Evolutionary conservation across 371 early-diverging fungal genomes (phyloP).

Genomic region (Apophysomyces variabilis): DNA sequence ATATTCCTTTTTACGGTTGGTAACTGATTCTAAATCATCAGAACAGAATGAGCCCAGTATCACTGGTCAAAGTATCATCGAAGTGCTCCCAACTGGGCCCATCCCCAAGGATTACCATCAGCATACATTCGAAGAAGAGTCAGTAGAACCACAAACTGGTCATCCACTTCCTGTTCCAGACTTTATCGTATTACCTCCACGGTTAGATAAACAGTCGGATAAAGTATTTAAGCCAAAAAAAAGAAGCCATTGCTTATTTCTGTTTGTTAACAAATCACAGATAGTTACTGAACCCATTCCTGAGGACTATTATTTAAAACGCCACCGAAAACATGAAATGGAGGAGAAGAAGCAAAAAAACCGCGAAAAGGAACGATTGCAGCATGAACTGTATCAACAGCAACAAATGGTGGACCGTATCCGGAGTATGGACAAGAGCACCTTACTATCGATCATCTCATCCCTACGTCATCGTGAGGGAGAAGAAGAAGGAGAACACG

Average conservation of each 20-base stretch:
- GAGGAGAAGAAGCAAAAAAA: conserved; percentile 72
- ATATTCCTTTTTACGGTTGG: conserved; percentile 5
- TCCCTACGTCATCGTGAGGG: conserved; percentile 41
- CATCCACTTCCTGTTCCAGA: background rate
- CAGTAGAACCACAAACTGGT: background rate
- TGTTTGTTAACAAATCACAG: background rate
- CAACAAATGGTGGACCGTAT: conserved; percentile 63
- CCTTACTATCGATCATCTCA: conserved; percentile 41
- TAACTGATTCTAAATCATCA: background rate
- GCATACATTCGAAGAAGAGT: background rate
- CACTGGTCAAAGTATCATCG: background rate
- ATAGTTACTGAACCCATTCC: conserved; percentile 14
- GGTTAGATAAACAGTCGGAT: background rate
- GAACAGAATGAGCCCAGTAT: background rate
- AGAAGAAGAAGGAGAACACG: conserved; percentile 6
- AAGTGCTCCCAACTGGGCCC: background rate
- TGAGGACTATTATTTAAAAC: conserved; percentile 63
- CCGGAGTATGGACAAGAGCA: conserved; percentile 53
- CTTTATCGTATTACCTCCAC: background rate
- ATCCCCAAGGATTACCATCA: background rate
- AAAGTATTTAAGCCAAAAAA: background rate
- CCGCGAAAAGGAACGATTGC: conserved; percentile 65
- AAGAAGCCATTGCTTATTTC: background rate
- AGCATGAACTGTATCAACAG: conserved; percentile 68
- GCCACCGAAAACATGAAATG: conserved; percentile 66